phyloP scores from a whole-genome alignment of 306 rosid species.

The Canavalia gladiata region DNA sequence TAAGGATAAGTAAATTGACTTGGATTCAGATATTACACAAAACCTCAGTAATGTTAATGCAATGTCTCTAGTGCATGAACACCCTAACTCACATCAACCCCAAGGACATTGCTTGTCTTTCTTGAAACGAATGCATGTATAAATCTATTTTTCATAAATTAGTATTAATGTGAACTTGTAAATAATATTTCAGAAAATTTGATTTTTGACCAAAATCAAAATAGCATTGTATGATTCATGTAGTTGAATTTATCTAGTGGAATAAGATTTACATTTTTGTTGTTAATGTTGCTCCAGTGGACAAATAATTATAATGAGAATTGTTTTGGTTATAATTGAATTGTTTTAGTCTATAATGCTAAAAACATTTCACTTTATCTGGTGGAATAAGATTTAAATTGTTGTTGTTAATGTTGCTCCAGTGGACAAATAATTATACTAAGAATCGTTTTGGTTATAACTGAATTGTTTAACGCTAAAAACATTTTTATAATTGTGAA shows the following conservation, averaged over 20 bases:
- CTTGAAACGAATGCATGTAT: background rate
- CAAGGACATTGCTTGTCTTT: too few relatives aligned
- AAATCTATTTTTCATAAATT: background rate
- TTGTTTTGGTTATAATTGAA: background rate
- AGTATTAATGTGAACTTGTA: background rate
- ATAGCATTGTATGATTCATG: too few relatives aligned
- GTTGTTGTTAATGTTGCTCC: too few relatives aligned
- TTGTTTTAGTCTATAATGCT: background rate
- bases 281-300: background rate
- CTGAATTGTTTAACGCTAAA: background rate
- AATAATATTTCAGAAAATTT: too few relatives aligned
- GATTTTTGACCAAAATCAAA: too few relatives aligned
- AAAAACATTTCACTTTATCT: too few relatives aligned
- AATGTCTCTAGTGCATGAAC: background rate
- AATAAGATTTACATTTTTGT: too few relatives aligned
- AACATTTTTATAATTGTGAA: background rate
- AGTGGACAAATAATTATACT: background rate
- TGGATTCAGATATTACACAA: background rate
- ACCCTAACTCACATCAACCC: too few relatives aligned
- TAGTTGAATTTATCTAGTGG: too few relatives aligned
- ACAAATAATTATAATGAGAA: background rate
- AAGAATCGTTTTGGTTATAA: background rate
- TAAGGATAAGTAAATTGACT: background rate
- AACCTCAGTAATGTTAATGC: background rate
- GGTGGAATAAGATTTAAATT: too few relatives aligned